phyloP scores from a whole-genome alignment of 2,329 filamentous ascomycete genomes.

The Aspergillus sclerotialis region DNA sequence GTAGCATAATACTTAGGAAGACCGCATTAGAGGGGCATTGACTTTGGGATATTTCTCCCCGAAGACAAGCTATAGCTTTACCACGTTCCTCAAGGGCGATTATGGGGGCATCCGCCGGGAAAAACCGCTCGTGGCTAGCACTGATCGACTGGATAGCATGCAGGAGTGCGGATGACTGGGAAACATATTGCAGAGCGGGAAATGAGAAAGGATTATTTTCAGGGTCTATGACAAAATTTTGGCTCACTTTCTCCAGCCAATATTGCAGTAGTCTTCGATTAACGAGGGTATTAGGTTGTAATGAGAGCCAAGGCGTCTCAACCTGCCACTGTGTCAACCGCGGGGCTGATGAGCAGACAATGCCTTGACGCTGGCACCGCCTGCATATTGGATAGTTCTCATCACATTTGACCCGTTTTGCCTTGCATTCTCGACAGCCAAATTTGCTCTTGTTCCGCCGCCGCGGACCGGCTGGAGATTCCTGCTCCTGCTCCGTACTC shows the following conservation, averaged over 20 bases:
- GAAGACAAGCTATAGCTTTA: slow-evolving; percentile 9
- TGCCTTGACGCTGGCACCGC: slow-evolving; percentile 8
- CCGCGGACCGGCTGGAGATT: slow-evolving; percentile 1
- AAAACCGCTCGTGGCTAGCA: slow-evolving; percentile 11
- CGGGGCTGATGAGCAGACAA: slow-evolving; percentile 7
- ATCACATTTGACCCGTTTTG: slow-evolving; percentile 14
- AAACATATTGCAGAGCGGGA: slow-evolving; percentile 5
- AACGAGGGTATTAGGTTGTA: slow-evolving; percentile 2
- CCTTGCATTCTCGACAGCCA: slow-evolving; percentile 14
- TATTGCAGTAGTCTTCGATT: slow-evolving; percentile 10
- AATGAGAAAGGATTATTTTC: slow-evolving; percentile 10
- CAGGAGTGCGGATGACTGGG: slow-evolving; percentile 8
- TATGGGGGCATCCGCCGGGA: slow-evolving; percentile 2
- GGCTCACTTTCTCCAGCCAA: slow-evolving; percentile 11
- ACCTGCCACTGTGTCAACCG: slow-evolving; percentile 9
- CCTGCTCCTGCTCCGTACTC: slow-evolving; percentile 6
- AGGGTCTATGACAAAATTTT: slow-evolving; percentile 7
- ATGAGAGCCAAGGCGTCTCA: slow-evolving; percentile 8
- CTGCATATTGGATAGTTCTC: slow-evolving; percentile 12
- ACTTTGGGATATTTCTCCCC: slow-evolving; percentile 4
- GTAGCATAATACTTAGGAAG: slow-evolving; percentile 6
- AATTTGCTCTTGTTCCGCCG: slow-evolving; percentile 10
- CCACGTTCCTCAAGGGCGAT: slow-evolving; percentile 9
- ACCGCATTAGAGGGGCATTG: slow-evolving; percentile 2
- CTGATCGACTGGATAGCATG: slow-evolving; percentile 10